Base-by-base conservation (phyloP, 2,329 filamentous ascomycete species). In the Thermothelomyces thermophilus region DNA sequence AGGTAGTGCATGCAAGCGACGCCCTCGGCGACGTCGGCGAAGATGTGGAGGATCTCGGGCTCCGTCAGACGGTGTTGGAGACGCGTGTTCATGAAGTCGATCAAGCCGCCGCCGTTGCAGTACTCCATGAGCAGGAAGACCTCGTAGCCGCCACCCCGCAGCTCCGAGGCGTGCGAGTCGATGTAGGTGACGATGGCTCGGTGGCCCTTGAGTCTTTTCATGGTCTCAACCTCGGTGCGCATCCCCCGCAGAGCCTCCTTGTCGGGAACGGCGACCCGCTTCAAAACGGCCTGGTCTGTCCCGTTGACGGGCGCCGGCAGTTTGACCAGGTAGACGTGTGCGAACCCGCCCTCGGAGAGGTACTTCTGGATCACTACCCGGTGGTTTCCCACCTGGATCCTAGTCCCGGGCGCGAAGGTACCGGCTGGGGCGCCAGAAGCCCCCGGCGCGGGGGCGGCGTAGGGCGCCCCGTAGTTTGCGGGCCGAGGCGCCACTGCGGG, bases 1-100 rank as follows among this genome's bases (percentile, higher is more conserved):
- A 98, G 82, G 69, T 98, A 98, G 70, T 98, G 93, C 93, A 98
- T 98, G 67, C 90, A 95, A 26, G 93, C 93, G 39, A 98, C 90
- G 33, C 93, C 93, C 71, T 97, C 91, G 41, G 90, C 87, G 48
- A 96, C 88, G 66, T 98, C 93, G 45, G 86, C 86, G 70, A 98
- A 97, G 69, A 98, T 97, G 73, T 90, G 86, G 61, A 98, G 74
- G 60, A 98, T 95, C 74, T 98, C 93, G 43, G 93, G 91, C 72
- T 98, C 93, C 31, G 91, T 98, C 68, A 98, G 76, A 44, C 93
- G 86, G 67, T 98, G 90, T 70, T 98, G 93, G 62, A 98, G 73
- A 46, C 93, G 82, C 31, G 93, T 98, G 70, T 98, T 98, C 93
- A 98, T 98, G 67, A 97, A 98, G 71, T 98, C 93, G 66, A 98